phyloP scores from a whole-genome alignment of 2,329 filamentous ascomycete genomes.

The Fusarium sp. region DNA sequence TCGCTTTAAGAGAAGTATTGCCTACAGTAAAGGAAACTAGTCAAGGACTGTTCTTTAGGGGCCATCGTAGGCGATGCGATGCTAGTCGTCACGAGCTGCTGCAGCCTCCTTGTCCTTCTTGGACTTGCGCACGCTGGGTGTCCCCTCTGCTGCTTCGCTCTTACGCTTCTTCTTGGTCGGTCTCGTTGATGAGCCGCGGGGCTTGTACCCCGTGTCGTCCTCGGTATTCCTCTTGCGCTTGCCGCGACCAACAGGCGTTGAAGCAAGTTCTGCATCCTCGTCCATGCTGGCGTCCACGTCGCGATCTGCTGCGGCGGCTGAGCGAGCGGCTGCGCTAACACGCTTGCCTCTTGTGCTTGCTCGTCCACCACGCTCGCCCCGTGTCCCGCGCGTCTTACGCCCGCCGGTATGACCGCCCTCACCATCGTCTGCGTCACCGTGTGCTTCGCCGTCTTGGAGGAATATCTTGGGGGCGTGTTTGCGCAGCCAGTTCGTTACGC shows the following conservation, averaged over 20 bases:
- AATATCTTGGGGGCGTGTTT: conserved; percentile 88
- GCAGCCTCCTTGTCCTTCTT: conserved; percentile 54
- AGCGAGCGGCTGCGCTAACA: conserved; percentile 44
- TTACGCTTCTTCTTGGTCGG: conserved; percentile 72
- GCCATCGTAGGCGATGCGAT: not conserved
- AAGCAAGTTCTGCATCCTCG: conserved; percentile 54
- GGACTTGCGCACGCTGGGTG: conserved; percentile 54
- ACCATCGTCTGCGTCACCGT: conserved; percentile 58
- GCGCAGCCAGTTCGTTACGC: conserved; percentile 95
- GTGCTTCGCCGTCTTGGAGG: conserved; percentile 75
- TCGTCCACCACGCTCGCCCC: conserved; percentile 57
- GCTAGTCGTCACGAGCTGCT: conserved; percentile 52
- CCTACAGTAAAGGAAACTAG: not conserved
- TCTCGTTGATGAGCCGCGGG: conserved; percentile 68
- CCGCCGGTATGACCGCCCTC: conserved; percentile 50
- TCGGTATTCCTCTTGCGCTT: conserved; percentile 71
- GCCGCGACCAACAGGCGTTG: conserved; percentile 54
- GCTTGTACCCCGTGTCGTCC: conserved; percentile 72
- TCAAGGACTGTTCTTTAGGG: not conserved
- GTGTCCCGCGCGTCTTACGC: conserved; percentile 56
- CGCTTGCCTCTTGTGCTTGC: conserved; percentile 59
- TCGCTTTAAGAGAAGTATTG: conserved; percentile 8
- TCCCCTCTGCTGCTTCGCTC: conserved; percentile 62
- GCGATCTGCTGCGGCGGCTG: conserved; percentile 42
- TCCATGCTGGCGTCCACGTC: conserved; percentile 59